phyloP scores from a whole-genome alignment of 2,329 filamentous ascomycete species.

The Ophiostoma ulmi region DNA sequence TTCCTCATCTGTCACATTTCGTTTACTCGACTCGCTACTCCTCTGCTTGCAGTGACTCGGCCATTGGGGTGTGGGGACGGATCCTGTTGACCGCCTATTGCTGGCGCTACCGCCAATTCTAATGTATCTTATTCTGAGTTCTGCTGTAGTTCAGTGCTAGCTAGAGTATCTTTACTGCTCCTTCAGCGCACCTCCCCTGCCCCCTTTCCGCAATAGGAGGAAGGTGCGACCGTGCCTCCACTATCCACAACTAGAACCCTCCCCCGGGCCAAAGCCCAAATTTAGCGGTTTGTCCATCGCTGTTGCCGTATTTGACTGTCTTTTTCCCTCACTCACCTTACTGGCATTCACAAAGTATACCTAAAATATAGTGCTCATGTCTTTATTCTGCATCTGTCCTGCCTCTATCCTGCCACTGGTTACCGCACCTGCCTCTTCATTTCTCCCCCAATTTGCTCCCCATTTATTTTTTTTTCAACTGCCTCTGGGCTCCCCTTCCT shows the following conservation, averaged over 20 bases:
- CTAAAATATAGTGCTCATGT: not conserved
- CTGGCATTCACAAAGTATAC: not conserved
- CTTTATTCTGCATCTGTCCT: not conserved
- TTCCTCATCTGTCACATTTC: not conserved
- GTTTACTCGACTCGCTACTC: not conserved
- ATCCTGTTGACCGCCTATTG: conserved; percentile 9
- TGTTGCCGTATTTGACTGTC: conserved; percentile 15
- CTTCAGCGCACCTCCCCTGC: conserved; percentile 6
- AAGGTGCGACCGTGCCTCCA: conserved; percentile 12
- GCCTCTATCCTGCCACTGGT: not conserved
- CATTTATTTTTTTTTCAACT: conserved; percentile 15
- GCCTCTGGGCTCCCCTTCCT: conserved; percentile 16
- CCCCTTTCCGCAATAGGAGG: conserved; percentile 14
- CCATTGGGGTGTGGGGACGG: not conserved
- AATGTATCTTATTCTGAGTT: not conserved
- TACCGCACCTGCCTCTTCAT: conserved; percentile 10
- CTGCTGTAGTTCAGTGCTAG: not conserved
- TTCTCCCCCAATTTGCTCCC: conserved; percentile 4
- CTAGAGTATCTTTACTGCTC: not conserved
- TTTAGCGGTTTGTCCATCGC: conserved; percentile 13
- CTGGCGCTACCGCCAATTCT: not conserved
- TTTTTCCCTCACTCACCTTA: not conserved
- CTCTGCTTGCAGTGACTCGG: not conserved
- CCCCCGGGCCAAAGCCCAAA: conserved; percentile 7
- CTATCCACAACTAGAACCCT: conserved; percentile 12